Conservation (phyloP, 2,329 filamentous ascomycete species). For the Dichotomopilus funicola region DNA sequence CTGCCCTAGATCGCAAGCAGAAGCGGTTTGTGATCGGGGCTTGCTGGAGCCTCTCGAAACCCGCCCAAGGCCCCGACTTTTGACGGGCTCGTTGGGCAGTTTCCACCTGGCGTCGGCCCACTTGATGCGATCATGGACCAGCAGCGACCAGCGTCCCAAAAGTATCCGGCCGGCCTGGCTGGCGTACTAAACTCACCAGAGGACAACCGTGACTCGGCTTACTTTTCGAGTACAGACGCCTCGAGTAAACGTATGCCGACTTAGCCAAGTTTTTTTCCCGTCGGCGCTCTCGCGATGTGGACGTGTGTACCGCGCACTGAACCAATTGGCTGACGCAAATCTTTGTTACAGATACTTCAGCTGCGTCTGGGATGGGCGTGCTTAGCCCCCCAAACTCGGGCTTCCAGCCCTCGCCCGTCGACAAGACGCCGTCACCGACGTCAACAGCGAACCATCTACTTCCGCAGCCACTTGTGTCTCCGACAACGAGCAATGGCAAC, state of each 20-base stretch:
- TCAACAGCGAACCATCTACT: constrained; percentile 41
- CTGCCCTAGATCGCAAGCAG: not conserved
- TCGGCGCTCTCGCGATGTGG: too few species aligned
- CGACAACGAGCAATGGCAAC: constrained; percentile 48
- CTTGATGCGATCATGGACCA: constrained; percentile 32
- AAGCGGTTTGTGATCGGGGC: not conserved
- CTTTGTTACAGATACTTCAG: constrained; percentile 36
- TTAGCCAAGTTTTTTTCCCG: not conserved
- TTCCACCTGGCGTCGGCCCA: not conserved
- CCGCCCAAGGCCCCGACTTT: not conserved
- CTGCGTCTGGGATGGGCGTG: constrained; percentile 39
- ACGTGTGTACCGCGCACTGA: not conserved
- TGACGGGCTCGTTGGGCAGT: not conserved
- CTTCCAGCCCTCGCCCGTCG: constrained; percentile 46
- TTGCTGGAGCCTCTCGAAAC: not conserved
- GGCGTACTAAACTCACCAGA: constrained; percentile 47
- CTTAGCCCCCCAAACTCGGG: constrained; percentile 37
- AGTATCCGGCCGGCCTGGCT: constrained; percentile 43
- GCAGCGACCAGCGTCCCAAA: constrained; percentile 35
- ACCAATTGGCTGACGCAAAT: constrained; percentile 20
- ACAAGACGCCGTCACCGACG: constrained; percentile 59
- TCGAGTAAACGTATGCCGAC: constrained; percentile 42
- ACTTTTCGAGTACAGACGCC: constrained; percentile 43
- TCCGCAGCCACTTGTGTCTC: constrained; percentile 49
- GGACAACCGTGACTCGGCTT: constrained; percentile 46